These are phyloP conservation scores for Metschnikowia continentalis DNA, from an alignment of 805 yeast species.

Conservation along the genomic window DNA sequence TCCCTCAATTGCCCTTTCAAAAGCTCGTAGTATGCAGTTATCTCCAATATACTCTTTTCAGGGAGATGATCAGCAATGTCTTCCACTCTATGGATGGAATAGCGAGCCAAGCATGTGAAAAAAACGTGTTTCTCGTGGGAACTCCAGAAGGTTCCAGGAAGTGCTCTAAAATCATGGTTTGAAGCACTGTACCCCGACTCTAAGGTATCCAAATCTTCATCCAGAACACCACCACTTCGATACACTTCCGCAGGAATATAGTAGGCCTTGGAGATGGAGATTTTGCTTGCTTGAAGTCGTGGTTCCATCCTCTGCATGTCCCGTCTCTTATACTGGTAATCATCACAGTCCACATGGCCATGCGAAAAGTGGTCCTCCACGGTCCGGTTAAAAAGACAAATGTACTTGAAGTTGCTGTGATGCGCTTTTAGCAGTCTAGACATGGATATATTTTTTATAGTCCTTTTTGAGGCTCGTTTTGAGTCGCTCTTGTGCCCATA, in stretches of 20 bases:
- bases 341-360: not conserved
- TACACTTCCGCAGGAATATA: slow-evolving; percentile 5
- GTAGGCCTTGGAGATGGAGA: slow-evolving; percentile 6
- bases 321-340: not conserved
- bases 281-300: slow-evolving; percentile 11
- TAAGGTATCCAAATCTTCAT: not conserved
- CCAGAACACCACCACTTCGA: not conserved
- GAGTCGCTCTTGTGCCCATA: too few relatives aligned
- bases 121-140: slow-evolving; percentile 47
- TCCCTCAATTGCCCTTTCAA: slow-evolving; percentile 26
- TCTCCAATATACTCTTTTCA: slow-evolving; percentile 41
- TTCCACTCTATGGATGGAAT: slow-evolving; percentile 46
- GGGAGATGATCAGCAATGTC: slow-evolving; percentile 36
- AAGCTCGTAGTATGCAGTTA: slow-evolving; percentile 41
- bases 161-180: not conserved
- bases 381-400: slow-evolving; percentile 7
- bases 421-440: not conserved
- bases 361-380: slow-evolving; percentile 10
- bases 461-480: too few relatives aligned
- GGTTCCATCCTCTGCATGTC: not conserved
- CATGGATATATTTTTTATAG: too few relatives aligned
- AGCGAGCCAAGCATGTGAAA: slow-evolving; percentile 46
- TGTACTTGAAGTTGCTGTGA: slow-evolving; percentile 1
- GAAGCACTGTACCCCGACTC: too few relatives aligned
- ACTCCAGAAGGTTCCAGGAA: slow-evolving; percentile 43